Percentiles rank a stretch among this genome's conserved stretches.
Evolutionary conservation across 1,284 basidiomycete species (phyloP).

Genomic region (Athelia psychrophila): DNA sequence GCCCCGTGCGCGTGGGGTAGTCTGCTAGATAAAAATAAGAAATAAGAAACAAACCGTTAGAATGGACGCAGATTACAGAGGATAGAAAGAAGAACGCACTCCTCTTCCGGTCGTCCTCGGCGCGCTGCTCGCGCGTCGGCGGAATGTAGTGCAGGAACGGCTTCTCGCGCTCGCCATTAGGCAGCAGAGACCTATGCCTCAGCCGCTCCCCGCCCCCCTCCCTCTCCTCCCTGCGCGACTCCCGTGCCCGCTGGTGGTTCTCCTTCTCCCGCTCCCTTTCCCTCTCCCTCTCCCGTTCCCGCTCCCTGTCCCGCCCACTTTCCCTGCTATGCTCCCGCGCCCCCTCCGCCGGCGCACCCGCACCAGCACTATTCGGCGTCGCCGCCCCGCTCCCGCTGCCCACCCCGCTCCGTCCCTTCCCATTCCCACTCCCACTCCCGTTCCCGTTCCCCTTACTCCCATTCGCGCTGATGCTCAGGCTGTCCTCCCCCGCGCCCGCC

Average conservation of each 20-base stretch:
- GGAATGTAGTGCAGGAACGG: background rate
- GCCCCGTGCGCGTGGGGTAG: no score
- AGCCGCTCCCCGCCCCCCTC: background rate
- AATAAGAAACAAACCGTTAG: no score
- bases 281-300: background rate
- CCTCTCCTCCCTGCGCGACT: constrained; percentile 12
- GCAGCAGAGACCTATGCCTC: constrained; percentile 11
- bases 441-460: constrained; percentile 25
- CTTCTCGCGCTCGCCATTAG: background rate
- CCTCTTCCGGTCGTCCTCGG: no score
- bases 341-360: constrained; percentile 44
- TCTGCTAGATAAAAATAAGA: no score
- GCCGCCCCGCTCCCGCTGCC: background rate
- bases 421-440: constrained; percentile 33
- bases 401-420: no score
- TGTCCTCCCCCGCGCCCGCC: constrained; percentile 46
- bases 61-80: no score
- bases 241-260: constrained; percentile 8
- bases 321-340: constrained; percentile 16
- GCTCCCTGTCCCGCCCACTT: constrained; percentile 33
- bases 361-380: constrained; percentile 24
- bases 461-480: constrained; percentile 24
- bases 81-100: no score
- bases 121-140: background rate
- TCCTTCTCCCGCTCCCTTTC: background rate